These are phyloP conservation scores for Ramichloridium luteum DNA, from an alignment of 2,329 filamentous ascomycete genomes.

Conservation along the genomic window DNA sequence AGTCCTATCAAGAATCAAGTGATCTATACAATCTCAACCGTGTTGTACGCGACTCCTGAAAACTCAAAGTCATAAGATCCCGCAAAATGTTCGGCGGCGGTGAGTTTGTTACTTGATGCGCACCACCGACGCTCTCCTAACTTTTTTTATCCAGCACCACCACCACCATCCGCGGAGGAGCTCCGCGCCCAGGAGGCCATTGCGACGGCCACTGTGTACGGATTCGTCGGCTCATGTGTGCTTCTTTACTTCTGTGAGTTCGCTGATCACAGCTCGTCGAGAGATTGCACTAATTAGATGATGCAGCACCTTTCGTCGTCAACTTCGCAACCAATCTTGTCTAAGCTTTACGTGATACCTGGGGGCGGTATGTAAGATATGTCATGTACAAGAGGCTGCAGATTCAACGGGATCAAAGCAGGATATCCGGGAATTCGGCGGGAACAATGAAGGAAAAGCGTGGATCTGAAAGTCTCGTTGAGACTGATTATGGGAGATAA, in stretches of 20 bases:
- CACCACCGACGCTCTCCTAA: no score
- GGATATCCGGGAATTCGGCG: no score
- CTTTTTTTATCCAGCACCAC: constrained; percentile 56
- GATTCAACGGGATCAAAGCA: no score
- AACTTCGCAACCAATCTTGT: constrained; percentile 41
- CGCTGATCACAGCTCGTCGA: not conserved
- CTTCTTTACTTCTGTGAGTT: constrained; percentile 65
- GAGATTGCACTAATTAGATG: constrained; percentile 1
- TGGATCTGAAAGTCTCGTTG: no score
- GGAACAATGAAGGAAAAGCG: no score
- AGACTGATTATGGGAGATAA: no score
- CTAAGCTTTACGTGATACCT: constrained; percentile 15
- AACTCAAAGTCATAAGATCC: no score
- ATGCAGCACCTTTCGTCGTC: constrained; percentile 42
- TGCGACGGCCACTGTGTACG: constrained; percentile 55
- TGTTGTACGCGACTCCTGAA: no score
- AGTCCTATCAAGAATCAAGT: no score
- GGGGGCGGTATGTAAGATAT: no score
- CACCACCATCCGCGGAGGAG: constrained; percentile 58
- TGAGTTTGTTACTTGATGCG: constrained; percentile 8
- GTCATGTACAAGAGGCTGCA: no score
- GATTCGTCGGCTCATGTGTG: constrained; percentile 51
- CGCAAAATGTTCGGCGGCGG: constrained; percentile 20
- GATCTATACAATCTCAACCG: no score
- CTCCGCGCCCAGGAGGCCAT: constrained; percentile 54